These are phyloP conservation scores for Carnegiea gigantea DNA, from an alignment of 179 eudicot genomes.

Conservation along the genomic window DNA sequence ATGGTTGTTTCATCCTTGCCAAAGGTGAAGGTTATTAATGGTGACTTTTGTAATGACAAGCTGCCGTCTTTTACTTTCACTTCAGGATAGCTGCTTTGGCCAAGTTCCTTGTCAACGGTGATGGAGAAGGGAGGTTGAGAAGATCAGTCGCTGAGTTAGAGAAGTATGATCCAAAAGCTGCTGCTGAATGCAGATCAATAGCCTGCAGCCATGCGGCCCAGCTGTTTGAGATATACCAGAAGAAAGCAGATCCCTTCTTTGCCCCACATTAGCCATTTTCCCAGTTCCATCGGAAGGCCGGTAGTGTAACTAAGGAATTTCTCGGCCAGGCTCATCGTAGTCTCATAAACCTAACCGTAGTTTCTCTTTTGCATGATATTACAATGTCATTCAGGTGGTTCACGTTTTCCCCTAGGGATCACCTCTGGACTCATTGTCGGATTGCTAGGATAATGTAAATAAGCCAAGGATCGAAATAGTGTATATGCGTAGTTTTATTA, in stretches of 20 bases:
- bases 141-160: constrained; percentile 34
- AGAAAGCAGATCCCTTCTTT: constrained; percentile 36
- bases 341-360: not conserved
- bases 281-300: not conserved
- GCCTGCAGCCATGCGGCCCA: constrained; percentile 22
- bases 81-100: constrained; percentile 36
- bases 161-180: constrained; percentile 19
- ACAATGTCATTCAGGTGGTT: not conserved
- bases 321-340: too few relatives aligned
- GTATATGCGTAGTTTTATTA: not conserved
- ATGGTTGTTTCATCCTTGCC: not conserved
- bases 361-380: not conserved
- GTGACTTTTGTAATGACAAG: not conserved
- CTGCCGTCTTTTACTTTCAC: not conserved
- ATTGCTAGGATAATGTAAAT: not conserved
- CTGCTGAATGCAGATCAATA: constrained; percentile 26
- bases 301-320: not conserved
- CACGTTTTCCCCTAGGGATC: not conserved
- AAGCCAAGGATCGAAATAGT: not conserved
- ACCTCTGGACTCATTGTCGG: not conserved
- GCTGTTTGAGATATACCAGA: constrained; percentile 41
- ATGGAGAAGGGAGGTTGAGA: constrained; percentile 24
- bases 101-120: constrained; percentile 34
- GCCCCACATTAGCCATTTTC: not conserved
- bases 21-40: not conserved